Conservation (phyloP, 192 early-diverging fungal genomes). For the Backusella tuberculispora region DNA sequence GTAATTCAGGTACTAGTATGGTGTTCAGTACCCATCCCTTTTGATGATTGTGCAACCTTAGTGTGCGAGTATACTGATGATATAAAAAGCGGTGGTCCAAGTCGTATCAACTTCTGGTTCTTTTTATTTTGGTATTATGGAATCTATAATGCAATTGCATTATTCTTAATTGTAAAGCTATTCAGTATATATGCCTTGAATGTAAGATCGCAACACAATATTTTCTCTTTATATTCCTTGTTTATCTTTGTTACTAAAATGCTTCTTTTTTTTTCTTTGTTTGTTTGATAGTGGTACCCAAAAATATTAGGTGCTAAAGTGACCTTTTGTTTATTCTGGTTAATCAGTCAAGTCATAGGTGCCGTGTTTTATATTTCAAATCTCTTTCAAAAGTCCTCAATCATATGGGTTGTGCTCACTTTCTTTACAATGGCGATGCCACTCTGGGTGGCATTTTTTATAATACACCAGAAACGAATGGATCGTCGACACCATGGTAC, state of each 20-base stretch:
- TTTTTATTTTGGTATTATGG: slow-evolving; percentile 81
- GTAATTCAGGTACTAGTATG: slow-evolving; percentile 55
- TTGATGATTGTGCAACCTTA: slow-evolving; percentile 36
- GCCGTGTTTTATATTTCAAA: slow-evolving; percentile 59
- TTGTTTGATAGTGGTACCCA: slow-evolving; percentile 66
- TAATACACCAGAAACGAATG: slow-evolving; percentile 52
- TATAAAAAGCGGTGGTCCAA: slow-evolving; percentile 27
- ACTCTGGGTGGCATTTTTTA: slow-evolving; percentile 63
- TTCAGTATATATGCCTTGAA: slow-evolving; percentile 80
- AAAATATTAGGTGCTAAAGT: slow-evolving; percentile 61
- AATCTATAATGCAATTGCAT: slow-evolving; percentile 72
- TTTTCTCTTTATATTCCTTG: no score
- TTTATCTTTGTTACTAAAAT: neutral
- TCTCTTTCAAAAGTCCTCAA: slow-evolving; percentile 54
- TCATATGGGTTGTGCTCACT: slow-evolving; percentile 73
- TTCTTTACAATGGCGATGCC: slow-evolving; percentile 78
- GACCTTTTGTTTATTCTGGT: slow-evolving; percentile 71
- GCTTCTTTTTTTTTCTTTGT: neutral
- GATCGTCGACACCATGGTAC: slow-evolving; percentile 25
- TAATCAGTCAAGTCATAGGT: slow-evolving; percentile 60
- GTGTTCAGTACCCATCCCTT: slow-evolving; percentile 60
- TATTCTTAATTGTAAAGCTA: slow-evolving; percentile 75
- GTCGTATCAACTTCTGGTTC: slow-evolving; percentile 77
- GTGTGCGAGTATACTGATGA: slow-evolving; percentile 20
- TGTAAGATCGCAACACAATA: neutral